Conservation (phyloP, 306 rosid species). For the Urtica urens region DNA sequence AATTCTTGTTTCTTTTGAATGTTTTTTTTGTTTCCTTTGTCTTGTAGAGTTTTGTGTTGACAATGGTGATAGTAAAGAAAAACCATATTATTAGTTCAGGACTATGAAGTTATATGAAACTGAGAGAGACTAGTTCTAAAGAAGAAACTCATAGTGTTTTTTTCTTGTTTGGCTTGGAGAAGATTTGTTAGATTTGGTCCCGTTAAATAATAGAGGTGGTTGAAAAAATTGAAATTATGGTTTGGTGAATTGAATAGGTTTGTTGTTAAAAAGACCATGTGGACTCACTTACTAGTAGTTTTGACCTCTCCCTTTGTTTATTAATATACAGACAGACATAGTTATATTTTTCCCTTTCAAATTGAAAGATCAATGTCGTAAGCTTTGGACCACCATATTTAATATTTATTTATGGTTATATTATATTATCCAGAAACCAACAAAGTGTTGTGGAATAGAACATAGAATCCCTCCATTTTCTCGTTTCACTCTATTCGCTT, state of each 20-base stretch:
- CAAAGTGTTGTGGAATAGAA: slow-evolving; percentile 1
- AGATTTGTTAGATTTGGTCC: slow-evolving; percentile 5
- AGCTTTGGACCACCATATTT: background rate
- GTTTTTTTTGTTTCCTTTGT: slow-evolving; percentile 11
- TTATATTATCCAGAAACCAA: too few relatives aligned
- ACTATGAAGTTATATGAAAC: slow-evolving; percentile 4
- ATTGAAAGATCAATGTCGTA: background rate
- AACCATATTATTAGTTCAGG: slow-evolving; percentile 11
- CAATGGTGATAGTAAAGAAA: too few relatives aligned
- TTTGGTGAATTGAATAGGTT: too few relatives aligned
- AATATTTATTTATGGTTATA: background rate
- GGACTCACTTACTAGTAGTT: background rate
- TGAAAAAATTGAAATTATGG: background rate
- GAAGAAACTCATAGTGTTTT: background rate
- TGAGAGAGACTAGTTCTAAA: too few relatives aligned
- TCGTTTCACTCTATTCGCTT: slow-evolving; percentile 10
- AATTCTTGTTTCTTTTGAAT: slow-evolving; percentile 31
- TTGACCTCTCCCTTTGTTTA: slow-evolving; percentile 6
- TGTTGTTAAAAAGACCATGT: too few relatives aligned
- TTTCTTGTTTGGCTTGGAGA: slow-evolving; percentile 3
- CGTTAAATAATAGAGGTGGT: background rate
- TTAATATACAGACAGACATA: too few relatives aligned
- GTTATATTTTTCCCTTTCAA: too few relatives aligned
- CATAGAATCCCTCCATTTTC: too few relatives aligned
- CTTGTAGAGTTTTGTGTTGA: slow-evolving; percentile 8